Evolutionary conservation across 495 filamentous ascomycete species (phyloP).

Genomic region (Aspergillus carlsbadensis): DNA sequence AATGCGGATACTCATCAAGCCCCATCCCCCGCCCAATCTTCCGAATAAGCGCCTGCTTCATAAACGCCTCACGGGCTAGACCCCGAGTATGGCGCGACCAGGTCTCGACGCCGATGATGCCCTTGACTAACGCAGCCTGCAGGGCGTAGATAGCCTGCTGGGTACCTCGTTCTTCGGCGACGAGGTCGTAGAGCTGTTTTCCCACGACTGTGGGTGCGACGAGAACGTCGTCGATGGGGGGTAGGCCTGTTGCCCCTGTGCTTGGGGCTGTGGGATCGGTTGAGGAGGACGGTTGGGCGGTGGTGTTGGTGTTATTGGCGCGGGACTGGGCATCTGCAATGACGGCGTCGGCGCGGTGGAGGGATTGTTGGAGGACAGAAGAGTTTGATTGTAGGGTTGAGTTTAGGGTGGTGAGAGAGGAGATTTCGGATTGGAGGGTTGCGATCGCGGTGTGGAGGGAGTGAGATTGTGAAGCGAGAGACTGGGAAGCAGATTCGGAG

Average conservation of each 20-base stretch:
- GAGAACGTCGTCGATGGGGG: constrained; percentile 80
- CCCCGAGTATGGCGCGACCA: constrained; percentile 82
- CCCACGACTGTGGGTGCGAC: constrained; percentile 93
- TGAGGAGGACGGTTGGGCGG: constrained; percentile 28
- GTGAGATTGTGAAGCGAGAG: constrained; percentile 73
- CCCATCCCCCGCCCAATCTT: constrained; percentile 91
- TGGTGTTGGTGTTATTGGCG: constrained; percentile 28
- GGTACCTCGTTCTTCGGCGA: constrained; percentile 80
- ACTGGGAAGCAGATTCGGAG: constrained; percentile 66
- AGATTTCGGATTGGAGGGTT: constrained; percentile 68
- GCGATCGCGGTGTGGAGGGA: constrained; percentile 69
- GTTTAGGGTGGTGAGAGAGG: constrained; percentile 65
- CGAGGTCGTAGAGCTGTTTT: constrained; percentile 84
- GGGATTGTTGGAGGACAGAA: constrained; percentile 67
- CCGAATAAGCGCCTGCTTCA: constrained; percentile 83
- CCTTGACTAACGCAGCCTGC: constrained; percentile 76
- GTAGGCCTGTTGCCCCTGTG: constrained; percentile 42
- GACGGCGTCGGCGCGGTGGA: constrained; percentile 75
- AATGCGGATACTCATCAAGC: constrained; percentile 36
- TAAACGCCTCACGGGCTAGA: constrained; percentile 82
- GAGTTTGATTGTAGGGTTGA: constrained; percentile 74
- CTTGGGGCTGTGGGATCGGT: constrained; percentile 32
- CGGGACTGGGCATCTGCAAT: constrained; percentile 61
- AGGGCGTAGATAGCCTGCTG: constrained; percentile 84
- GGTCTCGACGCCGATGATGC: constrained; percentile 72